Evolutionary conservation across 1,139 yeast genomes (phyloP).

Genomic region (Geotrichum candidum): DNA sequence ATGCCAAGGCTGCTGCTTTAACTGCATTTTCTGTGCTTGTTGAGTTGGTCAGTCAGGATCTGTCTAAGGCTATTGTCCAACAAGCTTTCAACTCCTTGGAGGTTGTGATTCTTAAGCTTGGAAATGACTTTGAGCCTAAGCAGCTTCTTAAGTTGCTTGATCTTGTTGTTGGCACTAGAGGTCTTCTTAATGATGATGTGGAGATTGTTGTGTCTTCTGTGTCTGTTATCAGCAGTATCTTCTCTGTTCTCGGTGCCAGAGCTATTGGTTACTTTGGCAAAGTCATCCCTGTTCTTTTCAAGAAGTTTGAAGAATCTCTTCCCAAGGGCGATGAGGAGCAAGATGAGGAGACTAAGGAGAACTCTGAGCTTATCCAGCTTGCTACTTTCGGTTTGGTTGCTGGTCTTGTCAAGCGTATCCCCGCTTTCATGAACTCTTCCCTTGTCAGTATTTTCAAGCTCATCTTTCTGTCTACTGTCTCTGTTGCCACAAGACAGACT

Average conservation of each 20-base stretch:
- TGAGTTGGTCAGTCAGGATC: conserved; percentile 14
- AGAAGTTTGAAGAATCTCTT: conserved; percentile 46
- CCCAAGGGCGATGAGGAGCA: conserved; percentile 26
- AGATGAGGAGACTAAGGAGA: conserved; percentile 23
- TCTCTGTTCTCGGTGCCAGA: conserved; percentile 75
- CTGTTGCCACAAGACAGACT: conserved; percentile 54
- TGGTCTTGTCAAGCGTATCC: conserved; percentile 73
- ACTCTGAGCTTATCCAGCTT: conserved; percentile 34
- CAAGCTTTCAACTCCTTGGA: conserved; percentile 68
- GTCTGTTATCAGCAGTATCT: conserved; percentile 62
- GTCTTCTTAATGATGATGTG: conserved; percentile 45
- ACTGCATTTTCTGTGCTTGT: conserved; percentile 23
- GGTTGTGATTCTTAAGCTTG: conserved; percentile 57
- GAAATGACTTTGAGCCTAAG: conserved; percentile 45
- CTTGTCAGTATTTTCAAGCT: conserved; percentile 55
- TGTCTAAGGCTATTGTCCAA: conserved; percentile 46
- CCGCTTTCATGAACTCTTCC: conserved; percentile 74
- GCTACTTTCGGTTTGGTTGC: conserved; percentile 69
- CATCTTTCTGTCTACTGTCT: conserved; percentile 49
- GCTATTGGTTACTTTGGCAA: conserved; percentile 79
- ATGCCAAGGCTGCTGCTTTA: conserved; percentile 37
- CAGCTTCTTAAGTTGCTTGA: conserved; percentile 46
- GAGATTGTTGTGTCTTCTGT: conserved; percentile 74
- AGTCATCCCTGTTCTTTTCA: conserved; percentile 69
- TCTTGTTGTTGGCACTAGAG: conserved; percentile 48